Evolutionary conservation across 345 rosid species (phyloP).

Genomic region (Microthlaspi erraticum): DNA sequence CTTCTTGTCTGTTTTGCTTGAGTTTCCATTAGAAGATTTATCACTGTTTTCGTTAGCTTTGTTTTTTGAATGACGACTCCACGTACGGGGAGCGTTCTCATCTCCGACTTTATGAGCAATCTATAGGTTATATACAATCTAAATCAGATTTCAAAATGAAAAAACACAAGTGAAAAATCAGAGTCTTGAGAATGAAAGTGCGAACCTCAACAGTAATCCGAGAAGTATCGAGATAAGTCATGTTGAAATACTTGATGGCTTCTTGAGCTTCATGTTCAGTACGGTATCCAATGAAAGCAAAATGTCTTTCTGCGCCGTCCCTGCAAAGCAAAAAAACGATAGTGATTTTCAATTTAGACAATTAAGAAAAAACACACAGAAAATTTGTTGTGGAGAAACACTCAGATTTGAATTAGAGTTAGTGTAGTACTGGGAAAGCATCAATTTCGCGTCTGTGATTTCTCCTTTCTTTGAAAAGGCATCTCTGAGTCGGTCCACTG

Average conservation of each 20-base stretch:
- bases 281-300: constrained; percentile 87
- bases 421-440: constrained; percentile 66
- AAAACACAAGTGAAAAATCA: not conserved
- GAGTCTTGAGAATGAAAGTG: not conserved
- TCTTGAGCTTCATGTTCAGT: constrained; percentile 73
- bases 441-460: constrained; percentile 73
- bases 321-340: constrained; percentile 45
- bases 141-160: not conserved
- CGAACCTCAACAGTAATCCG: constrained; percentile 82
- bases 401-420: not conserved
- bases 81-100: constrained; percentile 71
- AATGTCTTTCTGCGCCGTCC: constrained; percentile 85
- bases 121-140: constrained; percentile 44
- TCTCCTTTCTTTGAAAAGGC: constrained; percentile 82
- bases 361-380: not conserved
- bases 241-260: constrained; percentile 79
- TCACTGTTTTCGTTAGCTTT: constrained; percentile 38
- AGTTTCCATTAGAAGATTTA: constrained; percentile 29
- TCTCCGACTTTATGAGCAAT: constrained; percentile 77
- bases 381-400: not conserved
- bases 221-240: constrained; percentile 64
- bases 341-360: not conserved
- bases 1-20: constrained; percentile 45
- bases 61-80: constrained; percentile 84
- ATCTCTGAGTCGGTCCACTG: constrained; percentile 71